Base-by-base conservation (phyloP, 2,329 filamentous ascomycete genomes). In the Calonectria honghensis region DNA sequence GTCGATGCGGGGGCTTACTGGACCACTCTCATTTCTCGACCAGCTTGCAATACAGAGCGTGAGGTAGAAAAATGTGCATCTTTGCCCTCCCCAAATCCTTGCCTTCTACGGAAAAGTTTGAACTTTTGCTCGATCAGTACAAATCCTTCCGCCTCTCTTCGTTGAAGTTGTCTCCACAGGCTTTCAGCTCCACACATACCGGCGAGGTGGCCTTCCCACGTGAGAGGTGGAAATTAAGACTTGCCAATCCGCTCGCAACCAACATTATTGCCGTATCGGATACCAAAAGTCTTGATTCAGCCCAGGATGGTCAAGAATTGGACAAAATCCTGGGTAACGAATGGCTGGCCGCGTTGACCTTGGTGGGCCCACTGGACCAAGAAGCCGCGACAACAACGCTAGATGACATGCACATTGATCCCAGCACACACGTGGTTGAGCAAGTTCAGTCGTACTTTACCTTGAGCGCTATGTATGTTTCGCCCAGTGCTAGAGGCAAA, bases 401-500 rank as follows among this genome's bases (percentile, higher is more conserved):
- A 18, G 68, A 66, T 10, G 37, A 73, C 0, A 70, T 72, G 16
- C 45, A 72, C 0, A 61, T 79, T 3, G 41, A 64, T 0, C 39
- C 71, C 2, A 29, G 37, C 2, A 54, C 16, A 1, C 16, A 20
- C 6, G 6, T 59, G 2, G n/a, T 35, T 6, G n/a, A 14, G 14
- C 35, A 35, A 7, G 45, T 59, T 27, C 66, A 66, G 13, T 73
- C 24, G 31, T 59, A 63, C 11, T 78, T 71, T 31, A 48, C 74
- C 0, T 52, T 79, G 4, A 76, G 72, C 7, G 77, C 77, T 11
- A 68, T 79, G 16, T 79, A 77, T 11, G 77, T 79, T 20, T 37
- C 31, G 1, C 74, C 74, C 0, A 63, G 63, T 0, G 66, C 75
- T 4, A 75, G 77, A 27, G 67, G 77, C 1, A 73, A 69, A 31